These are phyloP conservation scores for Pyricularia pennisetigena DNA, from an alignment of 2,329 filamentous ascomycete genomes.

Conservation along the genomic window DNA sequence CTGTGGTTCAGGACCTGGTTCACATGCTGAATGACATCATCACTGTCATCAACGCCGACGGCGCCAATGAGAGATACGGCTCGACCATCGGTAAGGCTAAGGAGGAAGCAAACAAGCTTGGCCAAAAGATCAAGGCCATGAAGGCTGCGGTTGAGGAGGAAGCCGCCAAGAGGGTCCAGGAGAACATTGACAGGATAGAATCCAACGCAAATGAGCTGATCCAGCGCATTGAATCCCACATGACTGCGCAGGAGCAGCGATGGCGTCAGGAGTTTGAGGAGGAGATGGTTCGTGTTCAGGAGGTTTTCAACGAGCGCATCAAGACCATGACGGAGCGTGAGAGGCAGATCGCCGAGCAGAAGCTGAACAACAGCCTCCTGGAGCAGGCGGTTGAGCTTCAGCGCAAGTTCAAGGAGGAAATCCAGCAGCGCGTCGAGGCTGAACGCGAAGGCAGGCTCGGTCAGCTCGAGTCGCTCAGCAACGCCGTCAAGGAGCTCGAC, in stretches of 20 bases:
- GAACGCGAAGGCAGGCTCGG: constrained; percentile 82
- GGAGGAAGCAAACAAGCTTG: constrained; percentile 67
- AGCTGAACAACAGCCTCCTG: constrained; percentile 72
- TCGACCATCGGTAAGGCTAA: constrained; percentile 79
- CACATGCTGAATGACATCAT: constrained; percentile 96
- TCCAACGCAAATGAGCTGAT: constrained; percentile 81
- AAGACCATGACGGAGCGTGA: constrained; percentile 70
- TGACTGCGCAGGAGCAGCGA: constrained; percentile 68
- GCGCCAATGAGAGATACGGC: constrained; percentile 66
- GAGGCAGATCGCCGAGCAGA: constrained; percentile 71
- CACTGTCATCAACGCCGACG: constrained; percentile 81
- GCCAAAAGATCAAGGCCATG: constrained; percentile 65
- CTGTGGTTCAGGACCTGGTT: constrained; percentile 84
- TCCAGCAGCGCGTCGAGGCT: constrained; percentile 73
- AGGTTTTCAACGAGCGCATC: constrained; percentile 71
- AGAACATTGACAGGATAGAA: constrained; percentile 72
- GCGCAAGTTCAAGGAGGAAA: constrained; percentile 68
- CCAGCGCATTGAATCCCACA: constrained; percentile 72
- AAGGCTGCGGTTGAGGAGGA: constrained; percentile 60
- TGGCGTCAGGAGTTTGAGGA: constrained; percentile 82
- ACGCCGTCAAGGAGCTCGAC: constrained; percentile 74
- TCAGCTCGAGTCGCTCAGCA: constrained; percentile 71
- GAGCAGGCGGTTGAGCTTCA: constrained; percentile 88
- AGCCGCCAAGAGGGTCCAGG: constrained; percentile 65
- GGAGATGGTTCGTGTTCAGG: constrained; percentile 71